Base-by-base conservation (phyloP, 2,329 filamentous ascomycete species). In the Ophiostoma fasciatum region DNA sequence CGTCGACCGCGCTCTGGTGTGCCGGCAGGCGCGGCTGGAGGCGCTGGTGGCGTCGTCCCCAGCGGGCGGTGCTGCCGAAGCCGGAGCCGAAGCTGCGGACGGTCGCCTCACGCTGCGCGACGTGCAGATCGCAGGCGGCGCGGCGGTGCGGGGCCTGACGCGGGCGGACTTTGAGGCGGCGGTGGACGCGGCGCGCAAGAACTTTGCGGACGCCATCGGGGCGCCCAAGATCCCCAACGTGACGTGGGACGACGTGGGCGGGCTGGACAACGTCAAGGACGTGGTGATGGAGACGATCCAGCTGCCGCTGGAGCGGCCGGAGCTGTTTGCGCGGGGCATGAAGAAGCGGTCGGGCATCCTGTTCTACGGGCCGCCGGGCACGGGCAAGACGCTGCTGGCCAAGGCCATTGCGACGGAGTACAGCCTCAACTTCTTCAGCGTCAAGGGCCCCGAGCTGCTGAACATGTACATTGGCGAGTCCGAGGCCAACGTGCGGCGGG, bases 161-260 rank as follows among this genome's bases (percentile, higher is more conserved):
- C 82, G 82, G 46, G 64, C 69, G 3, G 90, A 98, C 55, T 88
- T 96, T 45, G 85, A 94, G 37, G 61, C 78, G n/a, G 90, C 90
- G 0, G 88, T 98, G 4, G 88, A 96, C 41, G 84, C 87, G 6
- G 90, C 90, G 1, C 77, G 90, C 37, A 94, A 94, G 67, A 96
- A 94, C 58, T 98, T 98, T 54, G 88, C 90, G 6, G 90, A 96
- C 55, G 80, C 88, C 0, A 98, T 98, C 45, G 90, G 90, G 18
- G 90, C 90, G 5, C 90, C 90, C 3, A 96, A 96, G 67, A 96
- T 96, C 43, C 90, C 88, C 7, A 94, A 94, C 44, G 90, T 98
- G 7, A 79, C 79, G 17, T 98, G 88, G 88, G 80, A 88, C 46
- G 88, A 98, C 54, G 88, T 98, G 15, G 88, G 88, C 55, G 88